A percentile compares a stretch with the other conserved stretches of the same genome.
Conservation (phyloP, 306 rosid species). For the Casuarina glauca region DNA sequence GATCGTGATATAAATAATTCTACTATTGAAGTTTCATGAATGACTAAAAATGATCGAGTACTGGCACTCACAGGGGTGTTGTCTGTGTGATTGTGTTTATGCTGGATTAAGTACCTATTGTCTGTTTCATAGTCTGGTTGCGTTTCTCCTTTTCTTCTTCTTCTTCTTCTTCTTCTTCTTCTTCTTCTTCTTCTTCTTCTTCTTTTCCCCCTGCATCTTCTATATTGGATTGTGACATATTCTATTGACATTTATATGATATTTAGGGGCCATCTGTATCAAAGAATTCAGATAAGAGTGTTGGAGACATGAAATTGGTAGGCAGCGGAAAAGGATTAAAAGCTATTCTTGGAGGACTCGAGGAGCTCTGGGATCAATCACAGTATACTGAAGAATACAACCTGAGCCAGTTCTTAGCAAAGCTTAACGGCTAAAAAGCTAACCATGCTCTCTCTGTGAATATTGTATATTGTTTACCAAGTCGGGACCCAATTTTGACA, state of each 20-base stretch:
- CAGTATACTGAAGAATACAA: slow-evolving; percentile 94
- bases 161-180: not conserved
- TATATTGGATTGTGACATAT: not conserved
- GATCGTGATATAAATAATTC: not conserved
- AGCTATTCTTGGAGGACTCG: slow-evolving; percentile 92
- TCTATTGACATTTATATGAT: not conserved
- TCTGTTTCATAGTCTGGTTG: not conserved
- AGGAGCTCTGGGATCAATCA: slow-evolving; percentile 94
- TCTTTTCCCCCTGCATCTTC: not conserved
- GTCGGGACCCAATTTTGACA: slow-evolving; percentile 48
- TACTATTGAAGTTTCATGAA: not conserved
- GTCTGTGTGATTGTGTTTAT: not conserved
- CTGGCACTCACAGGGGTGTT: not conserved
- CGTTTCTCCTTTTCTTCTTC: not conserved
- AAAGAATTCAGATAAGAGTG: slow-evolving; percentile 46
- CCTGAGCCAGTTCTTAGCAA: slow-evolving; percentile 79
- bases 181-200: not conserved
- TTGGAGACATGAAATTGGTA: slow-evolving; percentile 48
- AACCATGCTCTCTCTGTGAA: slow-evolving; percentile 30
- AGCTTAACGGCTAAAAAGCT: slow-evolving; percentile 73
- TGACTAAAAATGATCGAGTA: not conserved
- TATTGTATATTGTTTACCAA: slow-evolving; percentile 33
- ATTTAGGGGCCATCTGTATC: slow-evolving; percentile 57
- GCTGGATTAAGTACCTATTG: not conserved
- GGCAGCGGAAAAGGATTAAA: slow-evolving; percentile 85